phyloP scores from a whole-genome alignment of 2,329 filamentous ascomycete genomes.

The Talaromyces marneffei region DNA sequence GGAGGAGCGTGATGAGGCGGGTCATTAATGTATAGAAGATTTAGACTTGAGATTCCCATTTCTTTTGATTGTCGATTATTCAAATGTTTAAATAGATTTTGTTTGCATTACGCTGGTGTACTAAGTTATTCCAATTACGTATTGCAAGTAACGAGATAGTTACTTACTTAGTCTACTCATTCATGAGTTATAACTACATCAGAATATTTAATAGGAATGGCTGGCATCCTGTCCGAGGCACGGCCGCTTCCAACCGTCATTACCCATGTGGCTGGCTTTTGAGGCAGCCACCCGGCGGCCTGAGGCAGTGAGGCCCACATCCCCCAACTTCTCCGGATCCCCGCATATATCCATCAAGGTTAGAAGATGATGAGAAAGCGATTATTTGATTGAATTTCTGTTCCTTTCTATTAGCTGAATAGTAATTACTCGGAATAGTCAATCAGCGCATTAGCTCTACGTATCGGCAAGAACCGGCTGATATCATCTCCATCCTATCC shows the following conservation, averaged over 20 bases:
- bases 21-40: neutral
- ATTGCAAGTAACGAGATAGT: neutral
- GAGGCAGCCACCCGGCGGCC: neutral
- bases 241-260: neutral
- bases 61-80: neutral
- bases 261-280: neutral
- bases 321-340: neutral
- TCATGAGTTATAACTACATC: no score
- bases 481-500: neutral
- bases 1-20: neutral
- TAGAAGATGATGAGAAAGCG: no score
- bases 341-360: no score
- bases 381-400: neutral
- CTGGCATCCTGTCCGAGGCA: neutral
- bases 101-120: neutral
- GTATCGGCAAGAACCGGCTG: conserved; percentile 11
- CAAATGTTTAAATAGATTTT: neutral
- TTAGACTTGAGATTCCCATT: neutral
- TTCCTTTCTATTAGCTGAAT: neutral
- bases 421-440: neutral
- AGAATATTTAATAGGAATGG: neutral
- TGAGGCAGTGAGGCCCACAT: neutral
- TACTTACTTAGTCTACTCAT: no score
- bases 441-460: neutral
- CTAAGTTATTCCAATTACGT: no score